These are phyloP conservation scores for Exophiala aquamarina DNA, from an alignment of 2,329 filamentous ascomycete genomes.

Conservation along the genomic window DNA sequence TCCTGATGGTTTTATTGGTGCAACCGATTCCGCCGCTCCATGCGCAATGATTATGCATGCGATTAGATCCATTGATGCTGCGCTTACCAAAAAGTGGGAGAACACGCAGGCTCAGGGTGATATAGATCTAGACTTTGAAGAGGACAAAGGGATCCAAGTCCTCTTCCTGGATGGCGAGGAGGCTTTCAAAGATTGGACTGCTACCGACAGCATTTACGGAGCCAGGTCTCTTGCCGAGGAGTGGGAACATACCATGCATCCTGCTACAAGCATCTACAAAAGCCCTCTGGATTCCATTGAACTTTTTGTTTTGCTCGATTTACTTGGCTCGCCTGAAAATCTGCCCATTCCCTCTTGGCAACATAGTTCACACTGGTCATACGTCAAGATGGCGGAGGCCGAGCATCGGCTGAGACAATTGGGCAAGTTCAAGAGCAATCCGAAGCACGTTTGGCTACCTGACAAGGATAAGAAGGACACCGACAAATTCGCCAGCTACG, in stretches of 20 bases:
- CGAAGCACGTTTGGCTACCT: conserved; percentile 30
- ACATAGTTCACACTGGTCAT: conserved; percentile 89
- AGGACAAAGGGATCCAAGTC: conserved; percentile 82
- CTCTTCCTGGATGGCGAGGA: conserved; percentile 92
- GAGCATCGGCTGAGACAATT: conserved; percentile 73
- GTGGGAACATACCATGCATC: conserved; percentile 73
- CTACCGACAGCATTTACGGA: conserved; percentile 83
- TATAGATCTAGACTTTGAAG: conserved; percentile 57
- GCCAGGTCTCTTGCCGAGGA: conserved; percentile 75
- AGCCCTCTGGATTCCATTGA: conserved; percentile 76
- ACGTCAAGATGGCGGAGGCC: conserved; percentile 70
- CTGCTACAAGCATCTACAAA: conserved; percentile 70
- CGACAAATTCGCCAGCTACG: conserved; percentile 47
- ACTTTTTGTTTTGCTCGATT: conserved; percentile 87
- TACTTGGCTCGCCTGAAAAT: conserved; percentile 66
- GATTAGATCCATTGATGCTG: conserved; percentile 75
- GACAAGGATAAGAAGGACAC: conserved; percentile 34
- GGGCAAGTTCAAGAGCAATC: conserved; percentile 63
- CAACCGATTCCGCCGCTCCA: conserved; percentile 88
- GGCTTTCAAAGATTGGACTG: conserved; percentile 79
- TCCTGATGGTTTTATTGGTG: conserved; percentile 86
- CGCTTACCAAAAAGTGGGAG: conserved; percentile 79
- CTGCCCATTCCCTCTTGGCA: conserved; percentile 84
- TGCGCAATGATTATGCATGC: conserved; percentile 92
- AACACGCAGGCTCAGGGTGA: conserved; percentile 63